Base-by-base conservation (phyloP, 345 rosid genomes). In the Gossypium thurberi region DNA sequence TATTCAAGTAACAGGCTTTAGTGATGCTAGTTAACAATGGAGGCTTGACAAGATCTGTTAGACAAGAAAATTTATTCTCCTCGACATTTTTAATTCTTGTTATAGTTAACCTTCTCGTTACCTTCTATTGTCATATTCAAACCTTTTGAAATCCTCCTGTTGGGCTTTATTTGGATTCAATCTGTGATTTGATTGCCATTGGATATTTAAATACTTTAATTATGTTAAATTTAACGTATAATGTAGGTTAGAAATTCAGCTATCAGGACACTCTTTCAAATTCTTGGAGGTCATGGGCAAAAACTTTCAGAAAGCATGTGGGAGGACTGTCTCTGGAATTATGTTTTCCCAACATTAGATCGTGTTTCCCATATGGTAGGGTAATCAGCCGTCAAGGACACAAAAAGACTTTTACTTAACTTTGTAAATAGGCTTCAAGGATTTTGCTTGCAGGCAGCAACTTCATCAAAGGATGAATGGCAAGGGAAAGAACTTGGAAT, bases 301-400 rank as follows among this genome's bases (percentile, higher is more conserved):
- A 92, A 92, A 76, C 94, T 95, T 80, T 88, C 99, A 23, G 78
- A 85, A 81, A 78, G 85, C 84, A 92, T 95, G 98, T 95, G 99
- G 98, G 99, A 92, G 82, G 93, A 95, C 77, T 92, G 97, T 80
- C 96, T 95, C 56, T 91, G 98, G 97, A 91, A 95, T 79, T 95
- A 91, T 83, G 86, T 95, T 73, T 92, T 95, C 79, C 98, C 99
- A 17, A 89, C 87, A 78, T 73, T 95, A 81, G 93, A 88, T 82
- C 82, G 79, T n/a, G 97, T 90, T 77, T 92, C 97, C 78, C 90
- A 92, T 86, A 95, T 87, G 99, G 98, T 94, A 86, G 68, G 67
- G 69, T 65, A 12, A 82, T n/a, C 1, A 61, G 59, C 37, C 61
- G 47, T 72, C 26, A 72, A 72, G 25, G 59, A 60, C 28, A 59